Conservation (phyloP, 2,329 filamentous ascomycete species). For the Cryphonectria parasitica region DNA sequence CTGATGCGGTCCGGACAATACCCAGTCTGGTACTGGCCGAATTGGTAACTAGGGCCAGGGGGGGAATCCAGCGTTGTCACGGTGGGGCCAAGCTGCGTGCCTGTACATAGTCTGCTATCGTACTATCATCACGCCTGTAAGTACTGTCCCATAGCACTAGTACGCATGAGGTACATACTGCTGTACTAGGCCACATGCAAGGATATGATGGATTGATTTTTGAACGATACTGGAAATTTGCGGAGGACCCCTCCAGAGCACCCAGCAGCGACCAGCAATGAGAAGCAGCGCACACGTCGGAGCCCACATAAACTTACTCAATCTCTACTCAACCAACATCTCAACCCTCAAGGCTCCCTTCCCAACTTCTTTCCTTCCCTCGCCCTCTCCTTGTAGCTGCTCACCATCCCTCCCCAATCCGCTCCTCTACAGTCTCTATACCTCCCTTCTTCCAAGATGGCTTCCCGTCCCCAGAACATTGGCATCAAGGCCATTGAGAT, state of each 20-base stretch:
- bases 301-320: not conserved
- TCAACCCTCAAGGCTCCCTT: not conserved
- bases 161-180: not conserved
- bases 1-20: not conserved
- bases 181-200: not conserved
- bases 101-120: not conserved
- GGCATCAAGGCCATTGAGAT: conserved; percentile 93
- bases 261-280: not conserved
- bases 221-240: conserved; percentile 5
- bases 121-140: not conserved
- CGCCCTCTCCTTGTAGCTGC: conserved; percentile 15
- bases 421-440: not conserved
- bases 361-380: not conserved
- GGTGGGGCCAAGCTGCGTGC: not conserved
- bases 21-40: not conserved
- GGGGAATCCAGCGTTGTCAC: not conserved
- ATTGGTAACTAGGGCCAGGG: not conserved
- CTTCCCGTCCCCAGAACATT: conserved; percentile 80
- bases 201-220: not conserved
- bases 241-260: conserved; percentile 7
- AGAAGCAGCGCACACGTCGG: not conserved
- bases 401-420: conserved; percentile 14
- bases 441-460: conserved; percentile 54
- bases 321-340: not conserved
- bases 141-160: not conserved